These are phyloP conservation scores for Phytophthora macrochlamydospora DNA, from an alignment of 352 stramenopile species.

Conservation along the genomic window DNA sequence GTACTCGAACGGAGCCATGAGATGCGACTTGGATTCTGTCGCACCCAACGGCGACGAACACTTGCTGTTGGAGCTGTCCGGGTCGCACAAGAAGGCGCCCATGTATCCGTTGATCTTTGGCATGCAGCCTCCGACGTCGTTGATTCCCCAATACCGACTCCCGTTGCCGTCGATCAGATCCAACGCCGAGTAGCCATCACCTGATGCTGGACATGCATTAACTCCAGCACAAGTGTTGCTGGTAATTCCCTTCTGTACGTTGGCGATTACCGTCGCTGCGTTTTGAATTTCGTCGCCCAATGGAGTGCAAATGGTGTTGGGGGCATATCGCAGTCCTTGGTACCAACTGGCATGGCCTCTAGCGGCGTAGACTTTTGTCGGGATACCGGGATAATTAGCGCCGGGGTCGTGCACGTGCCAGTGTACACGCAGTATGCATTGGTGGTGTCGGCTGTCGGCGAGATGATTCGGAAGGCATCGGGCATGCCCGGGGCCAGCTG, in stretches of 20 bases:
- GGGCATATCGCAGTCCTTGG: constrained; percentile 59
- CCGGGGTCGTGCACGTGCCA: constrained; percentile 39
- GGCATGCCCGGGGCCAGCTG: constrained; percentile 85
- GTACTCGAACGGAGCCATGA: constrained; percentile 56
- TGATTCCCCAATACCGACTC: constrained; percentile 55
- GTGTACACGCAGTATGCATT: constrained; percentile 50
- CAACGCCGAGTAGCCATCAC: constrained; percentile 46
- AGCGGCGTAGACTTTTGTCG: constrained; percentile 41
- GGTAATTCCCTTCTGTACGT: constrained; percentile 40
- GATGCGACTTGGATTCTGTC: constrained; percentile 31
- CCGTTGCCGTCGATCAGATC: constrained; percentile 46
- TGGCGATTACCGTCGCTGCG: constrained; percentile 37
- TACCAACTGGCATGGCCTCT: constrained; percentile 54
- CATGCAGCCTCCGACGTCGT: constrained; percentile 55
- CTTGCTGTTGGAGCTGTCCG: constrained; percentile 45
- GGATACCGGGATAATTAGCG: constrained; percentile 57
- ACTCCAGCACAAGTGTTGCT: constrained; percentile 49
- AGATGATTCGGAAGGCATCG: constrained; percentile 53
- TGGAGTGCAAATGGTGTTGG: constrained; percentile 43
- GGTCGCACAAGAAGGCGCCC: constrained; percentile 51
- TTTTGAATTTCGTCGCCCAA: constrained; percentile 31
- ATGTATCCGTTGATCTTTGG: constrained; percentile 58
- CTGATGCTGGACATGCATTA: constrained; percentile 55
- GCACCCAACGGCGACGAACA: constrained; percentile 33
- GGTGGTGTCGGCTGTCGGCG: constrained; percentile 23